These are phyloP conservation scores for Violaceomyces palustris DNA, from an alignment of 1,284 basidiomycete genomes.

Conservation along the genomic window DNA sequence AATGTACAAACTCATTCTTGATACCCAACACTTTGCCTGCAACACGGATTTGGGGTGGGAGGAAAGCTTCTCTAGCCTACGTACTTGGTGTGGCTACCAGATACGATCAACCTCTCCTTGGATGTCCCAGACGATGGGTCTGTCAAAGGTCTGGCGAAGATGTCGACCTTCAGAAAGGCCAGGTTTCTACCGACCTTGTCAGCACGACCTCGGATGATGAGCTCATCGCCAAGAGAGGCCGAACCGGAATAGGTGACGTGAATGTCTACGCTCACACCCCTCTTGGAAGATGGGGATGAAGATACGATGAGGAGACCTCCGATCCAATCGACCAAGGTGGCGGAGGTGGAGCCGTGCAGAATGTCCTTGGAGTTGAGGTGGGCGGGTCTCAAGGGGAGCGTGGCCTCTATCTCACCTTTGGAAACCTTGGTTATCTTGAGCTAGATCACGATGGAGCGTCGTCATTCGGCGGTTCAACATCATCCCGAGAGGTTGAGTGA, in stretches of 20 bases:
- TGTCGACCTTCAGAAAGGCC: constrained; percentile 34
- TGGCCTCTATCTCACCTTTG: constrained; percentile 18
- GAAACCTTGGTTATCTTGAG: constrained; percentile 13
- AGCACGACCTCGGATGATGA: constrained; percentile 23
- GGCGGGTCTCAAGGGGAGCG: constrained; percentile 15
- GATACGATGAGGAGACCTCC: constrained; percentile 34
- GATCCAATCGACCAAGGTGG: constrained; percentile 37
- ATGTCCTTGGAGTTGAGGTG: constrained; percentile 32
- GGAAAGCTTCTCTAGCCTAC: constrained; percentile 23
- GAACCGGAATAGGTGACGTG: constrained; percentile 29
- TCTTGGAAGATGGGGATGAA: constrained; percentile 13
- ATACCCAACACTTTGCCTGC: too few species aligned
- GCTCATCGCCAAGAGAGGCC: constrained; percentile 23
- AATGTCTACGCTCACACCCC: constrained; percentile 35
- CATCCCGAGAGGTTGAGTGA: too few species aligned
- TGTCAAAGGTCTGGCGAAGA: constrained; percentile 14
- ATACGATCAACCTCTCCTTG: constrained; percentile 19
- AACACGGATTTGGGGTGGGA: too few species aligned
- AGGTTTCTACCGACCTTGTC: constrained; percentile 30
- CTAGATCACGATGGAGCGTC: too few species aligned
- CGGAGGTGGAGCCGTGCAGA: constrained; percentile 35
- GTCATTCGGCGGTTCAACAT: too few species aligned
- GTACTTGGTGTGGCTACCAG: constrained; percentile 26
- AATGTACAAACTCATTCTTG: too few species aligned
- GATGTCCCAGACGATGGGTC: constrained; percentile 7